Percentiles rank a stretch among this genome's conserved stretches.
Conservation (phyloP, 2,329 filamentous ascomycete genomes). For the Diaporthe citri region DNA sequence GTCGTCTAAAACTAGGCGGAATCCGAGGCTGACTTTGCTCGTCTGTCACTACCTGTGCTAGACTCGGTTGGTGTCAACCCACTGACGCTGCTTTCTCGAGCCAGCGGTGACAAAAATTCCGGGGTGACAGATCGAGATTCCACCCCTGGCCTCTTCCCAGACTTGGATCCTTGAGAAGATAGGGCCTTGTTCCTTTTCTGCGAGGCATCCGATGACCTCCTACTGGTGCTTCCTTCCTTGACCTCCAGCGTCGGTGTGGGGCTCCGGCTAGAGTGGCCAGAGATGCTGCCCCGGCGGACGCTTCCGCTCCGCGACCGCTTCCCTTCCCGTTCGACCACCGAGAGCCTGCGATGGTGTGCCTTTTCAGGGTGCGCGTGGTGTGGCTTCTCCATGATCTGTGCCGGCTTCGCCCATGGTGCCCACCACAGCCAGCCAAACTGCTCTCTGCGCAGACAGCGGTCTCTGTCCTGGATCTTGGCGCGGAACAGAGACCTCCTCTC, state of each 20-base stretch:
- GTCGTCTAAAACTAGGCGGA: slow-evolving; percentile 19
- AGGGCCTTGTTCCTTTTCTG: slow-evolving; percentile 67
- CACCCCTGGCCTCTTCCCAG: slow-evolving; percentile 57
- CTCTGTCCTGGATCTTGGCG: slow-evolving; percentile 75
- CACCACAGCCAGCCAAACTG: slow-evolving; percentile 87
- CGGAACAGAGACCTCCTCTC: slow-evolving; percentile 83
- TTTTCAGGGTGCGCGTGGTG: slow-evolving; percentile 56
- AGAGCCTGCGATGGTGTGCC: slow-evolving; percentile 54
- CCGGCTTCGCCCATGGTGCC: slow-evolving; percentile 76
- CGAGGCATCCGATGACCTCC: slow-evolving; percentile 61
- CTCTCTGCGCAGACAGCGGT: slow-evolving; percentile 75
- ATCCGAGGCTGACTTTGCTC: slow-evolving; percentile 34
- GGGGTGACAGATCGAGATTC: slow-evolving; percentile 68
- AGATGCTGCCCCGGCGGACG: slow-evolving; percentile 64
- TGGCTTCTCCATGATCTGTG: slow-evolving; percentile 45
- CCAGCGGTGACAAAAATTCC: slow-evolving; percentile 66
- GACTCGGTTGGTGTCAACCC: slow-evolving; percentile 37
- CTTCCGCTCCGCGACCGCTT: slow-evolving; percentile 65
- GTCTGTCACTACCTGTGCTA: slow-evolving; percentile 3
- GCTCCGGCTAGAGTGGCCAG: slow-evolving; percentile 61
- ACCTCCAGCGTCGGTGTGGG: slow-evolving; percentile 62
- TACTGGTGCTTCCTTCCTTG: slow-evolving; percentile 55
- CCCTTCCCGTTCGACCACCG: slow-evolving; percentile 59
- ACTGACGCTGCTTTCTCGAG: slow-evolving; percentile 59
- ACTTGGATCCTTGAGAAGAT: slow-evolving; percentile 46